Evolutionary conservation across 257 asterid genomes (phyloP).

Genomic region (Solanum neorickii): DNA sequence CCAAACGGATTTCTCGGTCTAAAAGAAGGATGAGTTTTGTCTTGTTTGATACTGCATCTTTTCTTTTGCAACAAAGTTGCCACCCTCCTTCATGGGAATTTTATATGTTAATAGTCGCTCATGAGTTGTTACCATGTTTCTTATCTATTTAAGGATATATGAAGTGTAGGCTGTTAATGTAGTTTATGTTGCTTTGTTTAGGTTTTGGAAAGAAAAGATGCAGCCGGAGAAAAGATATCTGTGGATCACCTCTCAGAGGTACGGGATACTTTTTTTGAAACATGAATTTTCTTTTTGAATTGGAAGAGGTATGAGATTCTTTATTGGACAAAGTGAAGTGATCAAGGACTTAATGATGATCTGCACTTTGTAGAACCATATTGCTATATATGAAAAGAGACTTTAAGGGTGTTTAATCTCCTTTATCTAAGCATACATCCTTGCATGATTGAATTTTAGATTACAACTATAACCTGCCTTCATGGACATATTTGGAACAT

Average conservation of each 20-base stretch:
- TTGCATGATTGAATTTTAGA: neutral
- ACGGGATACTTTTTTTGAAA: neutral
- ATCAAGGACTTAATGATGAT: neutral
- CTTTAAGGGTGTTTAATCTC: neutral
- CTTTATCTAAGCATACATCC: neutral
- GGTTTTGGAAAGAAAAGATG: constrained; percentile 62
- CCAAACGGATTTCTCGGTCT: neutral
- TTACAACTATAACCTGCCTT: neutral
- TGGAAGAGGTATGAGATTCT: constrained; percentile 25
- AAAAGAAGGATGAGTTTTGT: neutral
- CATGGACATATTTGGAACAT: neutral
- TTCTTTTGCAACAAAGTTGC: neutral
- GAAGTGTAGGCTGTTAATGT: neutral
- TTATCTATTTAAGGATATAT: neutral
- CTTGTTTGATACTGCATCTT: neutral
- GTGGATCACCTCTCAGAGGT: constrained; percentile 63
- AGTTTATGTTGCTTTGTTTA: constrained; percentile 5
- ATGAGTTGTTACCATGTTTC: neutral
- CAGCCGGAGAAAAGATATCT: constrained; percentile 31
- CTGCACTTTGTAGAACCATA: neutral
- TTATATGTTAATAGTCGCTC: neutral
- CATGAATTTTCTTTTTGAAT: neutral
- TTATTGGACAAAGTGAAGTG: neutral
- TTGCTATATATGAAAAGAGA: neutral
- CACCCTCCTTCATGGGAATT: neutral